Conservation (phyloP, 306 rosid genomes). For the Quercus mongolica region DNA sequence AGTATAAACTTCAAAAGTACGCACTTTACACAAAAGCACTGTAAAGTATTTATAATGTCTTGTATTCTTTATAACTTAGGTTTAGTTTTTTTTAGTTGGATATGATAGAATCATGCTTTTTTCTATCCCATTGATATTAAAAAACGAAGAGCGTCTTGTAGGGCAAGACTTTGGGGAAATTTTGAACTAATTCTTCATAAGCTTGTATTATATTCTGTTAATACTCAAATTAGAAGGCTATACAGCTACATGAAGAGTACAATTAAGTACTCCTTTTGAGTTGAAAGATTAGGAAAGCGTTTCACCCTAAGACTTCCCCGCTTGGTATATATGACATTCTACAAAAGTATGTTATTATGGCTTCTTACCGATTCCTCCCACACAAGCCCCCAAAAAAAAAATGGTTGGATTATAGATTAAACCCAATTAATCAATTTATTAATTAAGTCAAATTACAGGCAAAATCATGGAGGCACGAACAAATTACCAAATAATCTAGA, state of each 20-base stretch:
- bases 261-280: not conserved
- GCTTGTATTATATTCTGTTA: not conserved
- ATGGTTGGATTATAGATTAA: too few species aligned
- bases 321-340: not conserved
- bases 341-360: not conserved
- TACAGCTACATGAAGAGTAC: not conserved
- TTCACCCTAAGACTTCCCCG: not conserved
- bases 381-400: too few species aligned
- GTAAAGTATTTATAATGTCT: not conserved
- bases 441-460: too few species aligned
- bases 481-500: too few species aligned
- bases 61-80: not conserved
- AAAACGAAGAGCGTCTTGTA: not conserved
- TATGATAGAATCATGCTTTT: not conserved
- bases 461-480: too few species aligned
- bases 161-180: not conserved
- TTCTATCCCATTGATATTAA: not conserved
- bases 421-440: too few species aligned
- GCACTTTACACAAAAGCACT: not conserved
- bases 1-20: not conserved
- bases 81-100: not conserved
- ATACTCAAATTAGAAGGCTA: not conserved
- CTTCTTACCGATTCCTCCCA: too few species aligned
- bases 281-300: not conserved
- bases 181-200: not conserved